Conservation (phyloP, 345 rosid genomes). For the Turritis glabra region DNA sequence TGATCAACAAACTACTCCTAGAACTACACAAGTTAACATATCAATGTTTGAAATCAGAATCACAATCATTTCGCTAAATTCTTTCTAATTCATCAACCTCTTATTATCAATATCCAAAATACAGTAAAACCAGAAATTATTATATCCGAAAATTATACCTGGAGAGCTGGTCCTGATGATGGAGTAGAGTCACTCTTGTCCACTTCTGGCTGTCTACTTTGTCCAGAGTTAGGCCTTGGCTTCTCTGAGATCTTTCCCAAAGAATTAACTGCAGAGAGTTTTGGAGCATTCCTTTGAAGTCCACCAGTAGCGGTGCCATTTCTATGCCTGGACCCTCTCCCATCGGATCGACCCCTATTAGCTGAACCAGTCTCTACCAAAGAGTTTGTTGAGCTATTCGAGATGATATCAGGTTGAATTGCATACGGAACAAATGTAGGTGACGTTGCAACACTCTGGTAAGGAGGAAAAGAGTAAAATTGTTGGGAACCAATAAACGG, state of each 20-base stretch:
- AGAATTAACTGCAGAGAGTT: constrained; percentile 46
- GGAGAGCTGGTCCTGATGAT: constrained; percentile 23
- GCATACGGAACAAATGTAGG: constrained; percentile 60
- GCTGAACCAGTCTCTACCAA: constrained; percentile 49
- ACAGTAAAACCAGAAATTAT: background rate
- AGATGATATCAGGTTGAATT: constrained; percentile 53
- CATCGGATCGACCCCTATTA: constrained; percentile 44
- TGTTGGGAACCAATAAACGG: constrained; percentile 64
- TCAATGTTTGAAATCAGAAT: background rate
- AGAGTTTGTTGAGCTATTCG: constrained; percentile 48
- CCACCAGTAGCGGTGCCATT: constrained; percentile 51
- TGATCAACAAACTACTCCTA: background rate
- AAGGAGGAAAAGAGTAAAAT: constrained; percentile 60
- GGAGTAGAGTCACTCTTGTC: constrained; percentile 46
- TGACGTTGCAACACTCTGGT: constrained; percentile 59
- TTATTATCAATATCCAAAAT: background rate
- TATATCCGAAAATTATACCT: constrained; percentile 46
- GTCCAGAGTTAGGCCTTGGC: constrained; percentile 48
- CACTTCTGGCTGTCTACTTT: constrained; percentile 43
- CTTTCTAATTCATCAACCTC: background rate
- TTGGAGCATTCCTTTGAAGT: constrained; percentile 49
- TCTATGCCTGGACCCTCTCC: constrained; percentile 50
- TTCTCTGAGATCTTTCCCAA: constrained; percentile 47
- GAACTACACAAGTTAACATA: background rate
- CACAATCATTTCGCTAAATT: background rate